phyloP scores from a whole-genome alignment of 176 grass and related monocot genomes.

The Cenchrus americanus region DNA sequence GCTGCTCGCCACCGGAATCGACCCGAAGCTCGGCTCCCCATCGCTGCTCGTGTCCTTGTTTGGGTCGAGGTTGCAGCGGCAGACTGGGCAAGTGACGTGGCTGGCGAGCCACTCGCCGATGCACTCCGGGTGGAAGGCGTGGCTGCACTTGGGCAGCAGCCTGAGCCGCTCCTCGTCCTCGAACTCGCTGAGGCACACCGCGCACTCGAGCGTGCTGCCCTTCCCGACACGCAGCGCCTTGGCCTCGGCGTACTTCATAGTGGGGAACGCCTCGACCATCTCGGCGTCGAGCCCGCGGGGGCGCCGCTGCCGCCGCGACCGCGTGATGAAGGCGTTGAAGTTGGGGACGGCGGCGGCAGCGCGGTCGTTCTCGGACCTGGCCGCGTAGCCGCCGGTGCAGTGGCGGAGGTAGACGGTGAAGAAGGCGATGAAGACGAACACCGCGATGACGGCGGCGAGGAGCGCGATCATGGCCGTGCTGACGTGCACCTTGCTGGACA shows the following conservation, averaged over 20 bases:
- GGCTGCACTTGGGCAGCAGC: constrained; percentile 83
- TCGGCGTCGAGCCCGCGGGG: constrained; percentile 46
- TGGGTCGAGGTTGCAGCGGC: constrained; percentile 59
- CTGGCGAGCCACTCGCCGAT: constrained; percentile 75
- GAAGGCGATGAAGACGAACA: constrained; percentile 49
- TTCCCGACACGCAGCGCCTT: constrained; percentile 44
- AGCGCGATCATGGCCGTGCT: constrained; percentile 45
- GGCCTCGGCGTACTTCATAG: constrained; percentile 61
- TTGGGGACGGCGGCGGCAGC: background rate
- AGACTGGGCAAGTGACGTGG: constrained; percentile 78
- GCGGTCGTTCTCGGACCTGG: background rate
- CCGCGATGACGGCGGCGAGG: constrained; percentile 40
- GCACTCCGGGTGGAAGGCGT: constrained; percentile 85
- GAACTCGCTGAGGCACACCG: constrained; percentile 87
- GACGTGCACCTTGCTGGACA: constrained; percentile 16
- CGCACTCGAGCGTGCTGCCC: constrained; percentile 58
- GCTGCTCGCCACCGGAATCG: constrained; percentile 34
- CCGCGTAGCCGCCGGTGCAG: constrained; percentile 38
- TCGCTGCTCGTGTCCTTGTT: constrained; percentile 45
- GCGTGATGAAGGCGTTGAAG: background rate
- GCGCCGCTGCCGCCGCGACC: constrained; percentile 18
- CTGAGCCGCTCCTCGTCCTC: constrained; percentile 67
- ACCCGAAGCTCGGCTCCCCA: background rate
- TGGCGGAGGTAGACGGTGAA: constrained; percentile 52
- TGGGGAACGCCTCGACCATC: constrained; percentile 54